These are phyloP conservation scores for Hymenoscyphus scutula DNA, from an alignment of 2,329 filamentous ascomycete species.

Conservation along the genomic window DNA sequence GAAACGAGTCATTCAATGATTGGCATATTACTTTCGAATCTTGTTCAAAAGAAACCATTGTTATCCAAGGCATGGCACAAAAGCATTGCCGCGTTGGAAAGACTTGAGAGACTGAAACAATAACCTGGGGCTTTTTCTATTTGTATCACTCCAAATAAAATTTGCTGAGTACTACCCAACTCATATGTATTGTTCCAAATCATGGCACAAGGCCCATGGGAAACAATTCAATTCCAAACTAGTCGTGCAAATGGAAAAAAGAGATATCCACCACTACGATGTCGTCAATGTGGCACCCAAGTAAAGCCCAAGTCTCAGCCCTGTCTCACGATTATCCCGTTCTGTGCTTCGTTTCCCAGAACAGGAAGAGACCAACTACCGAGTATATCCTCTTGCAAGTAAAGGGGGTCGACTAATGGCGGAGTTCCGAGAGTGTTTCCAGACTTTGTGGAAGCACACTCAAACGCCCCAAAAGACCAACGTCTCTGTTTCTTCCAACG, in stretches of 20 bases:
- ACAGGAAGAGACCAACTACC: background rate
- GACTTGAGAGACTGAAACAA: too few species aligned
- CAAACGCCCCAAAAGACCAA: background rate
- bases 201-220: background rate
- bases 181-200: background rate
- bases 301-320: background rate
- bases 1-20: background rate
- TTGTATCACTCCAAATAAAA: background rate
- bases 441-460: background rate
- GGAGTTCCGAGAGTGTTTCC: background rate
- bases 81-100: too few species aligned
- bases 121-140: background rate
- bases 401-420: background rate
- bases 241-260: background rate
- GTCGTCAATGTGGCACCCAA: background rate
- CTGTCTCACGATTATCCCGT: background rate
- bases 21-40: too few species aligned
- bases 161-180: background rate
- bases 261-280: background rate
- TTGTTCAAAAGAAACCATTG: too few species aligned
- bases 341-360: background rate
- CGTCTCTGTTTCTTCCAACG: background rate
- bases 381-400: background rate
- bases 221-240: background rate
- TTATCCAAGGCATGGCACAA: too few species aligned